Evolutionary conservation across 1,284 basidiomycete genomes (phyloP).

Genomic region (Puccinia novopanici): DNA sequence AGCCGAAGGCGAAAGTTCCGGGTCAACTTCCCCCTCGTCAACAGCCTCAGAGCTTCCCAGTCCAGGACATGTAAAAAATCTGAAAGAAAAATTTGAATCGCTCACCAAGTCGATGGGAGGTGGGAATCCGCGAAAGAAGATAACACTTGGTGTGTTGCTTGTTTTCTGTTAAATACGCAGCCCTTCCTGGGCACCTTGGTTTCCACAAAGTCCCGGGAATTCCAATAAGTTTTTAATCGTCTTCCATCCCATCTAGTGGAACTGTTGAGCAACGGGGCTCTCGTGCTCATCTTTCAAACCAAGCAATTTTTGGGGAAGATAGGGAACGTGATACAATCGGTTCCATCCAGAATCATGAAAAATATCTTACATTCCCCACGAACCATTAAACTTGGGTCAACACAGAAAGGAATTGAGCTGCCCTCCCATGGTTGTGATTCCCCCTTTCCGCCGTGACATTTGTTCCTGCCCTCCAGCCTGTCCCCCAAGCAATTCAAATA

Average conservation of each 20-base stretch:
- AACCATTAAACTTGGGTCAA: not conserved
- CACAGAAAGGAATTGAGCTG: not conserved
- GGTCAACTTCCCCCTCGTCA: not conserved
- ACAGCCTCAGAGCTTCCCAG: not conserved
- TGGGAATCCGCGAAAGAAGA: not conserved
- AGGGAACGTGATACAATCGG: not conserved
- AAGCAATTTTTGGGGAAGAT: not conserved
- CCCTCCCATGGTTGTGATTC: not conserved
- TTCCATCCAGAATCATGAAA: not conserved
- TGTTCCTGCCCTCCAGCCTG: not conserved
- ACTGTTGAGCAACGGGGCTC: not conserved
- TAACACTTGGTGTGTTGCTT: not conserved
- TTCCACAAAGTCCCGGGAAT: not conserved
- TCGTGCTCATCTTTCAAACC: not conserved
- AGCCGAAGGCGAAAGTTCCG: not conserved
- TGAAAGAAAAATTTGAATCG: not conserved
- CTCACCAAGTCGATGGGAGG: not conserved
- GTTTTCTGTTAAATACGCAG: not conserved
- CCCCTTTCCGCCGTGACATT: not conserved
- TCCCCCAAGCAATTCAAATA: not conserved
- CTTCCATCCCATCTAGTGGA: not conserved
- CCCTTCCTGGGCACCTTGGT: not conserved
- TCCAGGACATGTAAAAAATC: not conserved
- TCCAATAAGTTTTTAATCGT: not conserved
- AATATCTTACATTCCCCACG: not conserved